These are phyloP conservation scores for Coccinonectria pachysandricola DNA, from an alignment of 2,329 filamentous ascomycete species.

Conservation along the genomic window DNA sequence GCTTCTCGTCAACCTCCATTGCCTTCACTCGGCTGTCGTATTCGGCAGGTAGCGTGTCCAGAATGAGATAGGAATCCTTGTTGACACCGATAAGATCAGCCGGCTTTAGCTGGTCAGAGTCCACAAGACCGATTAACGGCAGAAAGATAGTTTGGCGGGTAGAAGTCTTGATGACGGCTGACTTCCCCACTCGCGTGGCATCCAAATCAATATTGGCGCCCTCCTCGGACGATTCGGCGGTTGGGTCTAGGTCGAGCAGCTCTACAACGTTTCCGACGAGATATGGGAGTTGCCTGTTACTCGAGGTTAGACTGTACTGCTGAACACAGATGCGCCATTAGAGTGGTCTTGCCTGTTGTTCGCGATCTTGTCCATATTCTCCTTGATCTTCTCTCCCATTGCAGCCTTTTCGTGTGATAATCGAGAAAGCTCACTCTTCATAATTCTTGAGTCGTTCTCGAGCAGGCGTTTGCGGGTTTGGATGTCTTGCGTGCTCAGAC, in stretches of 20 bases:
- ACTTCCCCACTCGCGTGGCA: constrained; percentile 93
- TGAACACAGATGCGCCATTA: no score
- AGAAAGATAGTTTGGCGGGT: constrained; percentile 98
- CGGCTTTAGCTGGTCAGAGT: constrained; percentile 89
- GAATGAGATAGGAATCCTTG: constrained; percentile 95
- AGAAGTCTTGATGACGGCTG: constrained; percentile 97
- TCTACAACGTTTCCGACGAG: constrained; percentile 98
- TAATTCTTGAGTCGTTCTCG: constrained; percentile 96
- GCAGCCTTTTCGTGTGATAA: constrained; percentile 89
- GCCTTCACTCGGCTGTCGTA: constrained; percentile 99
- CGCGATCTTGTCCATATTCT: constrained; percentile 97
- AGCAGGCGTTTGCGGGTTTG: constrained; percentile 80
- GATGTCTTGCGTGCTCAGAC: constrained; percentile 89
- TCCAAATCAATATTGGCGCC: constrained; percentile 98
- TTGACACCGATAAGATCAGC: constrained; percentile 96
- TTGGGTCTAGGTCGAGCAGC: constrained; percentile 90
- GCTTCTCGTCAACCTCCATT: constrained; percentile 99
- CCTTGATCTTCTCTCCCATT: constrained; percentile 98
- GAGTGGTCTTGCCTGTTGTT: constrained; percentile 71
- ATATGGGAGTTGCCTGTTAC: constrained; percentile 80
- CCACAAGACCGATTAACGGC: constrained; percentile 90
- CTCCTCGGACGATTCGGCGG: constrained; percentile 90
- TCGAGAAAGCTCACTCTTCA: constrained; percentile 94
- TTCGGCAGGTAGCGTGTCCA: constrained; percentile 93
- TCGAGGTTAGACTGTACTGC: constrained; percentile 4